phyloP scores from a whole-genome alignment of 495 filamentous ascomycete species.

The Parathielavia hyrcaniae region DNA sequence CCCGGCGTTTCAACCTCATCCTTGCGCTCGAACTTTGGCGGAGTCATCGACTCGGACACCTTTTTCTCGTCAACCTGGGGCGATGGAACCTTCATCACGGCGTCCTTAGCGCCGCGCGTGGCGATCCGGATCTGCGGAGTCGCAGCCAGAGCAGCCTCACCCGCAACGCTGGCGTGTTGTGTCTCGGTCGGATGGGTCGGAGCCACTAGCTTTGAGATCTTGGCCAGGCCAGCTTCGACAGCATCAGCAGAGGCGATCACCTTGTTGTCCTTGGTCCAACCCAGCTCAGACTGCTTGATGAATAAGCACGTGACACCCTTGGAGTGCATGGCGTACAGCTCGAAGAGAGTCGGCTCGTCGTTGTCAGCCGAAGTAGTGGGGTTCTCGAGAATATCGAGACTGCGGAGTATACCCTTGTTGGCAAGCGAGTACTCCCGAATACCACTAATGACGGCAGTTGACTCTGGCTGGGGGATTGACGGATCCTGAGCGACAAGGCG shows the following conservation, averaged over 20 bases:
- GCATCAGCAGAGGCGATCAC: conserved; percentile 71
- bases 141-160: conserved; percentile 15
- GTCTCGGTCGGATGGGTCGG: conserved; percentile 32
- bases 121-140: conserved; percentile 35
- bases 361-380: conserved; percentile 48
- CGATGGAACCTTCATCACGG: conserved; percentile 29
- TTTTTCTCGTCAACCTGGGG: conserved; percentile 32
- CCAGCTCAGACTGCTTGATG: conserved; percentile 80
- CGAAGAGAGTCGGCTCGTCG: conserved; percentile 63
- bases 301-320: conserved; percentile 83
- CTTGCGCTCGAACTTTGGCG: conserved; percentile 39
- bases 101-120: conserved; percentile 39
- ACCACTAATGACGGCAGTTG: conserved; percentile 93
- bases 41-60: conserved; percentile 20
- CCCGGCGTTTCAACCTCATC: conserved; percentile 37
- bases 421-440: conserved; percentile 89
- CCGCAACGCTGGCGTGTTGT: conserved; percentile 19
- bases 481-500: conserved; percentile 66
- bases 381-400: conserved; percentile 73
- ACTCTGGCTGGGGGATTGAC: conserved; percentile 72
- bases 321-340: conserved; percentile 95
- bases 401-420: conserved; percentile 81
- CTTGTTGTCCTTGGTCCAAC: conserved; percentile 82
- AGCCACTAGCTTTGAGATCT: conserved; percentile 42
- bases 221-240: conserved; percentile 54